Evolutionary conservation across 495 filamentous ascomycete species (phyloP).

Genomic region (Xylona heveae): DNA sequence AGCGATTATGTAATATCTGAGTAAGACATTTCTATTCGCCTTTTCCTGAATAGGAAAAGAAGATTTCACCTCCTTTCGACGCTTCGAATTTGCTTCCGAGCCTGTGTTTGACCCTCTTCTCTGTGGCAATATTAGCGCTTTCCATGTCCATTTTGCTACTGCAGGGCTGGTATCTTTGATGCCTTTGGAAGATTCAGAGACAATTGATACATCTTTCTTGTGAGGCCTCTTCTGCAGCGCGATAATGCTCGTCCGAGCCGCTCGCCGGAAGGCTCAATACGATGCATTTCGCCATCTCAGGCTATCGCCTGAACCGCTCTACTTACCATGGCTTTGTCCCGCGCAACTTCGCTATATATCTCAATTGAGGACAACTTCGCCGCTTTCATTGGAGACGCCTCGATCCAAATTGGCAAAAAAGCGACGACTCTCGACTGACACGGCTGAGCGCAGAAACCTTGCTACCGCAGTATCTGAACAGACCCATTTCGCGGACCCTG

Average conservation of each 20-base stretch:
- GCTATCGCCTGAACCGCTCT: not conserved
- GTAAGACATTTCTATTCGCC: too few species aligned
- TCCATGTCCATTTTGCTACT: too few species aligned
- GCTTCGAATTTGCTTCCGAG: too few species aligned
- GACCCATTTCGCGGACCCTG: not conserved
- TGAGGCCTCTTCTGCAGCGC: too few species aligned
- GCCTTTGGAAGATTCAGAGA: too few species aligned
- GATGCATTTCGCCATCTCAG: not conserved
- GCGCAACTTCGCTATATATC: slow-evolving; percentile 1
- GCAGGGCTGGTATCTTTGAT: too few species aligned
- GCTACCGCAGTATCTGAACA: slow-evolving; percentile 1
- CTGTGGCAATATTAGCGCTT: too few species aligned
- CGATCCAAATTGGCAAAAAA: not conserved
- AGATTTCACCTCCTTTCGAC: too few species aligned
- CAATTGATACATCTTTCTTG: too few species aligned
- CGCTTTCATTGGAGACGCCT: not conserved
- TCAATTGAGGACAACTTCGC: not conserved
- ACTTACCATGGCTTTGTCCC: slow-evolving; percentile 3
- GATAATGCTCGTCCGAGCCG: slow-evolving; percentile 3
- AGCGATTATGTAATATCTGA: too few species aligned
- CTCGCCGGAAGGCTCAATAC: not conserved
- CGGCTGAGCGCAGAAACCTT: not conserved
- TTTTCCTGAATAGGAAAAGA: too few species aligned
- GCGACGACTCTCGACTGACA: not conserved
- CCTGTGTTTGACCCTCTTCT: too few species aligned